phyloP scores from a whole-genome alignment of 2,329 filamentous ascomycete genomes.

The Lojkania enalia region DNA sequence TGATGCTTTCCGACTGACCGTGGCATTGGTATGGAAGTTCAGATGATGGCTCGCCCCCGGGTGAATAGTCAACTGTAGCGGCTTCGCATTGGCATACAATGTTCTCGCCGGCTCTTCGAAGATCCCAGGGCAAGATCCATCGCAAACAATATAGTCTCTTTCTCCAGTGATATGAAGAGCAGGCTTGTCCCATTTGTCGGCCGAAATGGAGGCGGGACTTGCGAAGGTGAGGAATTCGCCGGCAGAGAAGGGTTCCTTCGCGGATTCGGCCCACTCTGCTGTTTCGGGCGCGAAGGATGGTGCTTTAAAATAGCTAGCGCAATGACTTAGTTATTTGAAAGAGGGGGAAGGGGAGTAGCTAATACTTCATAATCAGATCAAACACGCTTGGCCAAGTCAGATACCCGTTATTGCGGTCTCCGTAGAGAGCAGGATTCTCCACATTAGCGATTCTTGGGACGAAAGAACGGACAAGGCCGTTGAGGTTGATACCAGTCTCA shows the following conservation, averaged over 20 bases:
- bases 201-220: conserved; percentile 5
- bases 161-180: conserved; percentile 17
- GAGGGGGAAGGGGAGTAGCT: background rate
- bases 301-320: conserved; percentile 16
- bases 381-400: conserved; percentile 20
- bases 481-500: conserved; percentile 11
- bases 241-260: conserved; percentile 12
- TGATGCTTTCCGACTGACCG: too few species aligned
- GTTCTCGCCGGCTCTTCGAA: conserved; percentile 21
- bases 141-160: conserved; percentile 29
- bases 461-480: conserved; percentile 20
- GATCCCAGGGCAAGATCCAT: conserved; percentile 25
- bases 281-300: conserved; percentile 9
- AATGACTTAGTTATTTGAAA: background rate
- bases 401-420: conserved; percentile 28
- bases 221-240: conserved; percentile 17
- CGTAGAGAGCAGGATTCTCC: conserved; percentile 19
- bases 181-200: conserved; percentile 14
- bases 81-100: conserved; percentile 27
- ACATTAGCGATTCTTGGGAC: conserved; percentile 27
- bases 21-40: conserved; percentile 29
- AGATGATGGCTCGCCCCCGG: conserved; percentile 30
- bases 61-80: conserved; percentile 21
- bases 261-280: conserved; percentile 19
- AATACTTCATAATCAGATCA: conserved; percentile 14